A percentile compares a stretch with the other conserved stretches of the same genome.
These are phyloP conservation scores for Thalia dealbata DNA, from an alignment of 176 grass and related monocot species.

Conservation along the genomic window DNA sequence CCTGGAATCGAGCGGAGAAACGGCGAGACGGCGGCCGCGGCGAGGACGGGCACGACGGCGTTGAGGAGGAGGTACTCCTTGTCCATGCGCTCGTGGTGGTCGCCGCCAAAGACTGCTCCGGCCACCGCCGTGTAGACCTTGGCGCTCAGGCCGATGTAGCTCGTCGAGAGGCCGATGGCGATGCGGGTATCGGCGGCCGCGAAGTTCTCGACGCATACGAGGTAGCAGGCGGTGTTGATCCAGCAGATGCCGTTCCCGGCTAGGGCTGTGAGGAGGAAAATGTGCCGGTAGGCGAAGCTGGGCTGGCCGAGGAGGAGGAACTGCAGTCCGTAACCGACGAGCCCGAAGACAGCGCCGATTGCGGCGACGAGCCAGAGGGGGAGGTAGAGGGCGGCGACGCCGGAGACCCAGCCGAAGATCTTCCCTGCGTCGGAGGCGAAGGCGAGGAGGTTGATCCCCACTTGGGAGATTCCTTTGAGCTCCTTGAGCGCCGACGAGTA, in stretches of 20 bases:
- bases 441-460: conserved; percentile 24
- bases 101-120: conserved; percentile 19
- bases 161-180: conserved; percentile 62
- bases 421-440: conserved; percentile 27
- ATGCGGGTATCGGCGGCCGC: conserved; percentile 57
- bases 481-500: conserved; percentile 25
- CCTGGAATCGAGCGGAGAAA: conserved; percentile 40
- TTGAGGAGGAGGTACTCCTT: conserved; percentile 77
- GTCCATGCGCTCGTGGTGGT: conserved; percentile 1
- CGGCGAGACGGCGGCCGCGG: conserved; percentile 38
- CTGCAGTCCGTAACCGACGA: conserved; percentile 76
- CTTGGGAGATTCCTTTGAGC: conserved; percentile 18
- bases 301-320: conserved; percentile 50
- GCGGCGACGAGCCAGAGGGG: conserved; percentile 70
- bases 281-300: conserved; percentile 49
- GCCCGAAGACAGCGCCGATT: conserved; percentile 45
- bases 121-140: conserved; percentile 63
- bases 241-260: conserved; percentile 96
- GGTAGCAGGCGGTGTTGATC: conserved; percentile 96
- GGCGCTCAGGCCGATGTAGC: conserved; percentile 81
- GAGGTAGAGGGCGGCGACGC: conserved; percentile 30
- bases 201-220: conserved; percentile 81
- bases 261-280: conserved; percentile 62
- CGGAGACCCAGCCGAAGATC: conserved; percentile 20
- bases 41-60: conserved; percentile 52